These are phyloP conservation scores for Melocanna baccifera DNA, from an alignment of 176 grass and related monocot species.

Conservation along the genomic window DNA sequence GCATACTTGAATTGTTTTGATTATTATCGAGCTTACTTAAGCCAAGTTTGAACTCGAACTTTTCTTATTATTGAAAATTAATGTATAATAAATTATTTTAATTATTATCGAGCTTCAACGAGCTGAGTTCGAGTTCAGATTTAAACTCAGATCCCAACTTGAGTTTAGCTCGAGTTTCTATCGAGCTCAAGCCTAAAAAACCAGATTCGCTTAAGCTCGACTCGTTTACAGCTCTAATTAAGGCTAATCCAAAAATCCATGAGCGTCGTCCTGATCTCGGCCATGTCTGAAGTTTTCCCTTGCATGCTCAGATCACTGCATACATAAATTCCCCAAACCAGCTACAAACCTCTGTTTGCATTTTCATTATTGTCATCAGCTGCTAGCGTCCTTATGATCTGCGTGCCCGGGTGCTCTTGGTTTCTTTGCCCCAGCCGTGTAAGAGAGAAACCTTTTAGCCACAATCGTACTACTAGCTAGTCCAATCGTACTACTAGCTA, in stretches of 20 bases:
- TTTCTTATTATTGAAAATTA: no score
- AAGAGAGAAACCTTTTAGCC: neutral
- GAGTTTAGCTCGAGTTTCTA: no score
- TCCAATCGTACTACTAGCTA: neutral
- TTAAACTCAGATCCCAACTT: no score
- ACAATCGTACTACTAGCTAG: neutral
- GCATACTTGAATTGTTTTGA: no score
- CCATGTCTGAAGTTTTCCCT: neutral
- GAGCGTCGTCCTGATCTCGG: neutral
- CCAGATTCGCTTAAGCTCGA: no score
- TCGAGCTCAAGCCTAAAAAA: no score
- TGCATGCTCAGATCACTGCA: neutral
- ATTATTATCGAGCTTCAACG: no score
- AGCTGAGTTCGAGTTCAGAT: no score
- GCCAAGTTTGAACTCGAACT: no score
- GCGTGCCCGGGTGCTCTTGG: neutral
- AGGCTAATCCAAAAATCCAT: neutral
- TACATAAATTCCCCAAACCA: neutral
- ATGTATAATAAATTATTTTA: no score
- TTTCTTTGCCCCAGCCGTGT: neutral
- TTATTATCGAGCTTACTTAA: no score
- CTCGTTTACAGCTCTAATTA: no score
- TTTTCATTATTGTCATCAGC: neutral
- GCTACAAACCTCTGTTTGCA: neutral
- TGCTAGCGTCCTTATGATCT: neutral